Conservation (phyloP, 2,329 filamentous ascomycete genomes). For the Aspergillus pseudoviridinutans region DNA sequence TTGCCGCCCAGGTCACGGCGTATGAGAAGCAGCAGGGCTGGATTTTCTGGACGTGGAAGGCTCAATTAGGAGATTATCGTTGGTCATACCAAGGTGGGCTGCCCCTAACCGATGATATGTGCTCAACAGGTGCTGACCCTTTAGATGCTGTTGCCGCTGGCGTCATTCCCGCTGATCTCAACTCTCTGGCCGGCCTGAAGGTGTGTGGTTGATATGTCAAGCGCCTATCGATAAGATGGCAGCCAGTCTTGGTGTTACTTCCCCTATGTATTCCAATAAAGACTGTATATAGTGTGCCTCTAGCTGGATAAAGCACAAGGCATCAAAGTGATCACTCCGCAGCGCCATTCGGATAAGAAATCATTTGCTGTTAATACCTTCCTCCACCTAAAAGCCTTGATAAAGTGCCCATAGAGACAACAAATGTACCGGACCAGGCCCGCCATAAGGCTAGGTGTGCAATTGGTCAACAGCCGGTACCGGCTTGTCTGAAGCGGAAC, state of each 20-base stretch:
- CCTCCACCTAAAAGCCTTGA: neutral
- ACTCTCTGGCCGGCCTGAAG: constrained; percentile 1
- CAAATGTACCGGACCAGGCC: neutral
- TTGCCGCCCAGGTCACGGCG: constrained; percentile 52
- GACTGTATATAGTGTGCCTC: neutral
- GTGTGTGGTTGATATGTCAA: neutral
- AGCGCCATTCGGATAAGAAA: neutral
- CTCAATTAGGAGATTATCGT: constrained; percentile 36
- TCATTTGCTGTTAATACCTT: neutral
- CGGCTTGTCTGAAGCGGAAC: neutral
- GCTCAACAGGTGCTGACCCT: constrained; percentile 48
- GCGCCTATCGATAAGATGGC: no score
- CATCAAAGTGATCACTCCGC: neutral
- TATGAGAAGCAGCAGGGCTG: constrained; percentile 55
- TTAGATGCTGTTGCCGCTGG: constrained; percentile 38
- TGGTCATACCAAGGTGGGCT: constrained; percentile 27
- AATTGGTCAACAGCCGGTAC: neutral
- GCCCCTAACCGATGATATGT: neutral
- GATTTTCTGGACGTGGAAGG: constrained; percentile 61
- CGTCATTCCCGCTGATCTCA: constrained; percentile 35
- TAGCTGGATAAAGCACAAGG: no score
- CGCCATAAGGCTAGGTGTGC: neutral
- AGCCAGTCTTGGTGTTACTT: neutral
- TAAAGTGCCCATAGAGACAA: neutral
- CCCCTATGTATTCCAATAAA: no score